phyloP scores from a whole-genome alignment of 2,329 filamentous ascomycete species.

The Claviceps sp. region DNA sequence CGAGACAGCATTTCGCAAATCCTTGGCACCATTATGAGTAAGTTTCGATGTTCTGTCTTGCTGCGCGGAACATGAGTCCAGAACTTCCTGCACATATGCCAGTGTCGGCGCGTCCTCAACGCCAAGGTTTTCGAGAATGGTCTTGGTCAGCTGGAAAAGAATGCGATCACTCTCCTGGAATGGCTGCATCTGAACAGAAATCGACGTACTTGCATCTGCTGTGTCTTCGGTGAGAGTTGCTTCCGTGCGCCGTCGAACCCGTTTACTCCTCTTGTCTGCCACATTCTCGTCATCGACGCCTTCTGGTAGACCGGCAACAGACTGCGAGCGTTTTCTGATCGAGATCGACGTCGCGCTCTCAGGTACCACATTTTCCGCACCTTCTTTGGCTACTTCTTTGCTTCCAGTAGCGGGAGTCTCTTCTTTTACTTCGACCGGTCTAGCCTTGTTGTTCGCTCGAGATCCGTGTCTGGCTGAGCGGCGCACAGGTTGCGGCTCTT shows the following conservation, averaged over 20 bases:
- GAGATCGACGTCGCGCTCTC: conserved; percentile 25
- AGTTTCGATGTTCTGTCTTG: conserved; percentile 38
- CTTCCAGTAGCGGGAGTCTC: conserved; percentile 11
- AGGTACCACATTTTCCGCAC: conserved; percentile 17
- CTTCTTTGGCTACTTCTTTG: conserved; percentile 14
- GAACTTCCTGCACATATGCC: conserved; percentile 31
- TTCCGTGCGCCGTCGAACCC: conserved; percentile 38
- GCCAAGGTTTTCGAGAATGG: conserved; percentile 40
- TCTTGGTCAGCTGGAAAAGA: conserved; percentile 41
- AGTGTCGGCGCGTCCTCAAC: conserved; percentile 36
- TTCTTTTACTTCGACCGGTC: conserved; percentile 9
- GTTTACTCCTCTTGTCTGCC: conserved; percentile 50
- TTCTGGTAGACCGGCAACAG: conserved; percentile 43
- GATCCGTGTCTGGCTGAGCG: conserved; percentile 5
- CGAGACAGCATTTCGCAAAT: conserved; percentile 34
- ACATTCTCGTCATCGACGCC: conserved; percentile 41
- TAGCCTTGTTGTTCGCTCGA: conserved; percentile 1
- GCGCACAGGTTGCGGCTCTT: conserved; percentile 3
- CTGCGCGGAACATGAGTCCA: conserved; percentile 38
- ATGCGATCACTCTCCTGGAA: conserved; percentile 43
- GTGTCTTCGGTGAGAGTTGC: conserved; percentile 42
- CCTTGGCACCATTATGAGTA: conserved; percentile 30
- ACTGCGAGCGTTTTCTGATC: conserved; percentile 49
- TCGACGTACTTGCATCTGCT: conserved; percentile 36
- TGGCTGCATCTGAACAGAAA: conserved; percentile 41